Base-by-base conservation (phyloP, 179 eudicot genomes). In the Heliamphora pulchella region DNA sequence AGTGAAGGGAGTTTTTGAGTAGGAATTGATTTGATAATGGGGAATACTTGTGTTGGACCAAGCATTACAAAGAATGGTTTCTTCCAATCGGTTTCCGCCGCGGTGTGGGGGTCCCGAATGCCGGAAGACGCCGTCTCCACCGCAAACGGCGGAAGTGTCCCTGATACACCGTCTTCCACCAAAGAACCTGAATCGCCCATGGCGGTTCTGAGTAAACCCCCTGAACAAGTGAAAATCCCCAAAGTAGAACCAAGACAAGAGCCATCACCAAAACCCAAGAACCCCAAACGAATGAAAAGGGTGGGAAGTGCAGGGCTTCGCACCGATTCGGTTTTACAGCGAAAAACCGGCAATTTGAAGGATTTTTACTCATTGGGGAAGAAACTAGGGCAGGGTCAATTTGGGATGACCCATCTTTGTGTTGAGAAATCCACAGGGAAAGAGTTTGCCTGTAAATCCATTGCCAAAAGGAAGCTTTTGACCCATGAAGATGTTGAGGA, bases 311-410 rank as follows among this genome's bases (percentile, higher is more conserved):
- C 88, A 20, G 89, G 90, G 74, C 87, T 86, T 59, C 72, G 86
- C 20, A 84, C 85, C 3, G 79, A 84, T 70, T 83, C 85, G 15
- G 90, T 88, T 43, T 83, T 88, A 63, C 87, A 79, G 57, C 82
- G 80, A 20, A 87, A 66, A 77, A 88, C 91, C 0, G 91, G 89
- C 0, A 88, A 85, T 78, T 83, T 88, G 71, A 86, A 87, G 88
- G 88, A 88, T 3, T 82, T 85, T 77, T 88, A 80, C 83, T 79
- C 66, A 44, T 81, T 89, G 72, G 90, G 91, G 20, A 71, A 70
- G 77, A 89, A 89, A 66, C 76, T 89, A 64, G 91, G 91, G 20
- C 87, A 87, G 54, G 91, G 91, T 57, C 91, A 89, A 63, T 89
- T 87, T 73, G 91, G 91, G 43, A 89, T 88, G 10, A 89, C 91